Conservation (phyloP, 73 alveolate genomes). For the Stentor coeruleus region DNA sequence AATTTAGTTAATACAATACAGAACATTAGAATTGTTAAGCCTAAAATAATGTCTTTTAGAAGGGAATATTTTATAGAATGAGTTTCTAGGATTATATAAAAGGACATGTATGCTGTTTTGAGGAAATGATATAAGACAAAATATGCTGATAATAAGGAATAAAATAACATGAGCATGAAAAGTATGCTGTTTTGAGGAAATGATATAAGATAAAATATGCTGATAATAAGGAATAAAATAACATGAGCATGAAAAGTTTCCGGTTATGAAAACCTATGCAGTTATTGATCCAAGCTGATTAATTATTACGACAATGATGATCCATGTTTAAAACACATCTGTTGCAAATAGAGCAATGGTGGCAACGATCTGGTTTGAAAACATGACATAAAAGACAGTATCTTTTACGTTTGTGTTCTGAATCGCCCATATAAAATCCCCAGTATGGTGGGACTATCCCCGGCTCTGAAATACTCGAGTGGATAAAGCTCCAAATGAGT, state of each 20-base stretch:
- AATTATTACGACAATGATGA: constrained; percentile 53
- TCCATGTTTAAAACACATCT: constrained; percentile 66
- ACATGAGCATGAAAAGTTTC: constrained; percentile 41
- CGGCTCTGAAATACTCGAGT: neutral
- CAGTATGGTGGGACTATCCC: neutral
- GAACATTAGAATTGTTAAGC: too few species aligned
- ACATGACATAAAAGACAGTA: constrained; percentile 50
- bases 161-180: neutral
- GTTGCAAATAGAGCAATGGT: constrained; percentile 58
- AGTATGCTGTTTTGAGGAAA: neutral
- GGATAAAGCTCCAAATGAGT: neutral
- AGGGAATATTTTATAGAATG: too few species aligned
- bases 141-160: neutral
- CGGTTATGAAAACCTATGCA: constrained; percentile 57
- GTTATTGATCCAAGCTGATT: constrained; percentile 54
- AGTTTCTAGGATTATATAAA: too few species aligned
- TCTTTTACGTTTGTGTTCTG: constrained; percentile 76
- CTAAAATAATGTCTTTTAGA: too few species aligned
- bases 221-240: constrained; percentile 28
- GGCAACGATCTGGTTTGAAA: constrained; percentile 61
- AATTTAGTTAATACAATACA: constrained; percentile 69
- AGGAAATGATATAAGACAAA: constrained; percentile 2
- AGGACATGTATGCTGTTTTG: constrained; percentile 19
- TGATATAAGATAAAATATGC: neutral
- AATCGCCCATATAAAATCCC: constrained; percentile 84